Percentiles rank a stretch among this genome's conserved stretches.
Conservation (phyloP, 495 filamentous ascomycete genomes). For the Penicillium fimorum region DNA sequence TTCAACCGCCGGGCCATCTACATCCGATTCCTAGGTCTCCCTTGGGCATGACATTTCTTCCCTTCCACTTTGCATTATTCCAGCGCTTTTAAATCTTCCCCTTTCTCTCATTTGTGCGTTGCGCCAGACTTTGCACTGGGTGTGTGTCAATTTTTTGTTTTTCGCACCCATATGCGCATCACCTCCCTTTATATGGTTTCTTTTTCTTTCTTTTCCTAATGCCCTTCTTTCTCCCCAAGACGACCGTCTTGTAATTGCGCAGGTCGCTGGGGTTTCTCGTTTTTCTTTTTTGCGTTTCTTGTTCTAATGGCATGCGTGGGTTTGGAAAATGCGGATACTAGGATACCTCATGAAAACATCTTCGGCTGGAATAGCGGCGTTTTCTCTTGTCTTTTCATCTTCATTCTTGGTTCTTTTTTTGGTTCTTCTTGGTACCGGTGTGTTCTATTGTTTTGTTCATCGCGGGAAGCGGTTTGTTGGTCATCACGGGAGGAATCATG, state of each 20-base stretch:
- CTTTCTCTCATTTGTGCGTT: not conserved
- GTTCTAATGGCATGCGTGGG: slow-evolving; percentile 10
- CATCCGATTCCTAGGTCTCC: not conserved
- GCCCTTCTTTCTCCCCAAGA: not conserved
- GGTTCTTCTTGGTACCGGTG: not conserved
- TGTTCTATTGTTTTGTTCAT: not conserved
- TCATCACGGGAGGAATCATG: slow-evolving; percentile 1
- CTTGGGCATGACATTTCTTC: not conserved
- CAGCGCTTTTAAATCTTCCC: not conserved
- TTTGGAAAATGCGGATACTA: slow-evolving; percentile 11
- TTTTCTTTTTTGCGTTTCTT: not conserved
- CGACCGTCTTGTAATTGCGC: slow-evolving; percentile 10
- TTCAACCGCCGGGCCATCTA: not conserved
- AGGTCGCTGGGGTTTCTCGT: slow-evolving; percentile 6
- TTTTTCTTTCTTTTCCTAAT: not conserved
- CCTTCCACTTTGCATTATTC: not conserved
- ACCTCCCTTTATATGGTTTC: not conserved
- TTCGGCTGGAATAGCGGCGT: slow-evolving; percentile 11
- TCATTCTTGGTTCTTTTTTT: slow-evolving; percentile 12
- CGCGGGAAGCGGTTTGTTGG: not conserved
- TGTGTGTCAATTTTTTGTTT: not conserved
- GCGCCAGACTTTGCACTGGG: not conserved
- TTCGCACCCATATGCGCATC: not conserved
- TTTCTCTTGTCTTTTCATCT: not conserved
- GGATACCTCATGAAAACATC: slow-evolving; percentile 15